Conservation (phyloP, 139 green algal genomes). For the Parachlorella kessleri region DNA sequence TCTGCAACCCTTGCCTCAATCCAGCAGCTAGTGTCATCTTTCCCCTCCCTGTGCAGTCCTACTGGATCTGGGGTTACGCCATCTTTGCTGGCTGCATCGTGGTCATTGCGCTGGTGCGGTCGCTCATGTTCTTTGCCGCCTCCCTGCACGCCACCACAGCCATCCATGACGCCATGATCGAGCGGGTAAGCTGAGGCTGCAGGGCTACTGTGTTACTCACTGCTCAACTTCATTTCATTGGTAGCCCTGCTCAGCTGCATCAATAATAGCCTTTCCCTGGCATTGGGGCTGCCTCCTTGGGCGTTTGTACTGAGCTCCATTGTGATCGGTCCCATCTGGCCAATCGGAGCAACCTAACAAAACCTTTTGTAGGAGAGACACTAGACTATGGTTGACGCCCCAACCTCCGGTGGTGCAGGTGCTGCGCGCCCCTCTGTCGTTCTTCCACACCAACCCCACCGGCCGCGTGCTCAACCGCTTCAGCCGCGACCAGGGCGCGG, state of each 20-base stretch:
- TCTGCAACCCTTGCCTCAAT: background rate
- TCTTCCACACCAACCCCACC: conserved; percentile 95
- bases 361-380: too few species aligned
- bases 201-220: background rate
- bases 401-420: too few species aligned
- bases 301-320: too few species aligned
- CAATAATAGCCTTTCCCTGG: too few species aligned
- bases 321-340: too few species aligned
- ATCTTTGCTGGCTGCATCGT: conserved; percentile 56
- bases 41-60: background rate
- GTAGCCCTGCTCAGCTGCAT: too few species aligned
- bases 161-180: conserved; percentile 66
- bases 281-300: too few species aligned
- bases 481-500: conserved; percentile 73
- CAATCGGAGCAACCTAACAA: too few species aligned
- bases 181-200: conserved; percentile 13
- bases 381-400: too few species aligned
- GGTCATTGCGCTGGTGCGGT: conserved; percentile 47
- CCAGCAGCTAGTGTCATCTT: too few species aligned
- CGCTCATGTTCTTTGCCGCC: conserved; percentile 64
- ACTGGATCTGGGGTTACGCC: conserved; percentile 61
- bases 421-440: conserved; percentile 83
- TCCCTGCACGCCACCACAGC: conserved; percentile 49
- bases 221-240: too few species aligned
- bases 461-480: conserved; percentile 92